Evolutionary conservation across 2,329 filamentous ascomycete species (phyloP).

Genomic region (Aspergillus niger): DNA sequence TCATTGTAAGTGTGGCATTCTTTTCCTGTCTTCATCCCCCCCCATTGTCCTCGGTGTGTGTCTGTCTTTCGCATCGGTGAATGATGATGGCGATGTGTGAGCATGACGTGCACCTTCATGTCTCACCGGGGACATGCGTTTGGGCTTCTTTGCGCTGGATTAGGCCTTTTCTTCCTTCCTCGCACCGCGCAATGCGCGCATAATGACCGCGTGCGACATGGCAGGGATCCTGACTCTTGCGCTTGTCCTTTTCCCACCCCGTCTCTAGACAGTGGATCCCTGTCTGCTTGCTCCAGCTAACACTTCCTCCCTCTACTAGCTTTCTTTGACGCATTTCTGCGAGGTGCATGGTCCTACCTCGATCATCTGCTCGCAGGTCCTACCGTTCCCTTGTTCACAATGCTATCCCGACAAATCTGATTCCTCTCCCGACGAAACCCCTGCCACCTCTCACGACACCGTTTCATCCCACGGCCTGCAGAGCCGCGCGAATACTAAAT

Average conservation of each 20-base stretch:
- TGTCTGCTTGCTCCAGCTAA: constrained; percentile 11
- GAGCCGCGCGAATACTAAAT: constrained; percentile 20
- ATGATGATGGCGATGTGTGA: not conserved
- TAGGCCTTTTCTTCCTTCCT: not conserved
- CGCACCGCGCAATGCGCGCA: not conserved
- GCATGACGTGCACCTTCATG: not conserved
- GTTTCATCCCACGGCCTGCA: constrained; percentile 29
- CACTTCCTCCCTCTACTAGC: constrained; percentile 38
- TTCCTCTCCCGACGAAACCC: constrained; percentile 46
- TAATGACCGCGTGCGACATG: constrained; percentile 9
- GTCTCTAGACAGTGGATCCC: constrained; percentile 5
- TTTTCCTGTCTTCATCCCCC: constrained; percentile 8
- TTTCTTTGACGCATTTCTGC: constrained; percentile 65
- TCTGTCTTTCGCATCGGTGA: not conserved
- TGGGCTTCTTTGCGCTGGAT: not conserved
- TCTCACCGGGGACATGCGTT: not conserved
- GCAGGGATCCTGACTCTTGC: constrained; percentile 6
- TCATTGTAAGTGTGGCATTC: constrained; percentile 45
- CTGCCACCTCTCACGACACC: constrained; percentile 35
- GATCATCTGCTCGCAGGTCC: constrained; percentile 62
- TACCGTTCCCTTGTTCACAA: constrained; percentile 56
- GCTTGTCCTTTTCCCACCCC: constrained; percentile 6
- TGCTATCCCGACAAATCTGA: constrained; percentile 49
- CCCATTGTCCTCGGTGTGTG: not conserved
- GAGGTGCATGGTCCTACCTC: constrained; percentile 64